These are phyloP conservation scores for Rhodofomes roseus DNA, from an alignment of 1,284 basidiomycete genomes.

Conservation along the genomic window DNA sequence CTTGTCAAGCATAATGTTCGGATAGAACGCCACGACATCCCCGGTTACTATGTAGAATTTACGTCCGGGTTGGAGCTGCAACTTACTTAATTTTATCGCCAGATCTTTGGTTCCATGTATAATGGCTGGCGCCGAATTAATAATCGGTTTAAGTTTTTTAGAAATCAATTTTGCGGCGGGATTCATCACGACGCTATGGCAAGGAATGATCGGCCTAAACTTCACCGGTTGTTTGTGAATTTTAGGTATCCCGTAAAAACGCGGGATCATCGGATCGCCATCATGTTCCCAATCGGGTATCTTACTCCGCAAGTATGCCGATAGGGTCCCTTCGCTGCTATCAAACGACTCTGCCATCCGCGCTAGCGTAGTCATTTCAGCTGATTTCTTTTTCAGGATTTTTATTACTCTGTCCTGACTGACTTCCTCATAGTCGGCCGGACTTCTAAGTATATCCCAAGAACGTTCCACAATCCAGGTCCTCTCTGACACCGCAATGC, in stretches of 20 bases:
- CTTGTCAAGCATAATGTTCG: background rate
- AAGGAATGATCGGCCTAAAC: background rate
- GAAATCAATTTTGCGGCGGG: background rate
- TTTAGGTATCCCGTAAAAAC: background rate
- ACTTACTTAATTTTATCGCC: background rate
- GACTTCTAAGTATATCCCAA: background rate
- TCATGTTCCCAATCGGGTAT: background rate
- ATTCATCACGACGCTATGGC: background rate
- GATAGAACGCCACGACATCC: background rate
- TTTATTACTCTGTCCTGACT: background rate
- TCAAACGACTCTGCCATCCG: background rate
- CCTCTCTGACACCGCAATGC: background rate
- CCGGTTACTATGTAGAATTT: background rate
- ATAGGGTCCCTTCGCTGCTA: background rate
- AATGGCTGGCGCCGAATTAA: background rate
- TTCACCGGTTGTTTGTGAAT: background rate
- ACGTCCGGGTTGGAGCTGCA: background rate
- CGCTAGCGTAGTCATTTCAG: background rate
- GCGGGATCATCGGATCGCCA: background rate
- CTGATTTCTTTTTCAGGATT: background rate
- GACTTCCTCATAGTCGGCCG: background rate
- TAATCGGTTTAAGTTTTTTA: background rate
- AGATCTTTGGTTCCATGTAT: background rate
- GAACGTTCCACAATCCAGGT: background rate
- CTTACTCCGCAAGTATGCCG: background rate